Evolutionary conservation across 148 eudicot species (phyloP), one percentile per base, ranked within the genome.

Genomic region (Chenopodium album): DNA sequence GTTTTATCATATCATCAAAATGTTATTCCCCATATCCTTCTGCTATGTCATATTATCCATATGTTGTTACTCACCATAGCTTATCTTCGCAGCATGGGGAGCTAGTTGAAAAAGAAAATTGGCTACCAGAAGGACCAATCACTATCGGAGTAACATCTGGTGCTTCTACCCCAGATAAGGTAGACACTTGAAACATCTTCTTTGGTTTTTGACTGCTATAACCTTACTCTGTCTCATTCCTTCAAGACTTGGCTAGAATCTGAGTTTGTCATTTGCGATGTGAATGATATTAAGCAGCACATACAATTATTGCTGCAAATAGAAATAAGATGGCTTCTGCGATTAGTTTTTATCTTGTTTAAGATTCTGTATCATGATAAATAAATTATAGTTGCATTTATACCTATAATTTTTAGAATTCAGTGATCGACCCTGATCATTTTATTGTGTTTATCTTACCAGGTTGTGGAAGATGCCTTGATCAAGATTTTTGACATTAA

Each of bases 131-230:
- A 84, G 99, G 99, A 46, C 98, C 98, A 11, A 85, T 95, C 85
- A 95, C 91, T 47, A 81, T 96, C 9, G 99, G 98, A 47, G 86
- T 92, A 9, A 96, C 99, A 75, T 92, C 99, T 16, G 98, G 98
- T 82, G 98, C 99, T 84, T 94, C 97, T 73, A 96, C 99, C 78
- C 98, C 98, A 4, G 97, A 94, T 83, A 96, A 96, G 99, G 99
- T 92, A 87, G 41, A n/a, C 20, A 67, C 19, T 48, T 20, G 12
- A 65, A 66, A 16, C 26, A 54, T 32, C 17, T 20, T 68, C 32
- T 34, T 62, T 66, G 52, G 32, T 64, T 85, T 68, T 3, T 69
- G 19, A 69, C 31, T 47, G 4, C 20, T 74, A 62, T 28, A 3
- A 9, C 77, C n/a, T 19, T 54, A 22, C 73, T 66, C 41, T 16